A percentile compares a stretch with the other conserved stretches of the same genome.
phyloP scores from a whole-genome alignment of 306 rosid genomes.

The Arachis stenosperma region DNA sequence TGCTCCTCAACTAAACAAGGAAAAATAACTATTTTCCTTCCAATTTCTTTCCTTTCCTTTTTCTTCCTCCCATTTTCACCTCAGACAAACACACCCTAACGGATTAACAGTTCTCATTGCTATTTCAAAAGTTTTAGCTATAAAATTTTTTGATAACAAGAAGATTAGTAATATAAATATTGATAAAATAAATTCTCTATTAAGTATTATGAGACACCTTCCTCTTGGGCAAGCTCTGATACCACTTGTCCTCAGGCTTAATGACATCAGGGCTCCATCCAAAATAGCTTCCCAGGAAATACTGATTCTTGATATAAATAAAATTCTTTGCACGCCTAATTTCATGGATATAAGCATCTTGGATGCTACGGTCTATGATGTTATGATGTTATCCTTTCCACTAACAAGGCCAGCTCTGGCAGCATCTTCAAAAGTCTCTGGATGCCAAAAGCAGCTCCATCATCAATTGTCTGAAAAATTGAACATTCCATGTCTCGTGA shows the following conservation, averaged over 20 bases:
- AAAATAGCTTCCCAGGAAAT: conserved; percentile 69
- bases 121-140: too few relatives aligned
- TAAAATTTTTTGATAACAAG: too few relatives aligned
- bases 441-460: conserved; percentile 77
- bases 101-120: too few relatives aligned
- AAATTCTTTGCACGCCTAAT: conserved; percentile 70
- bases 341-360: conserved; percentile 69
- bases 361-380: conserved; percentile 70
- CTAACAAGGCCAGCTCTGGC: conserved; percentile 64
- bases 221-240: too few relatives aligned
- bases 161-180: too few relatives aligned
- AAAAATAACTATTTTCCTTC: too few relatives aligned
- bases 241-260: conserved; percentile 66
- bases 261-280: conserved; percentile 63
- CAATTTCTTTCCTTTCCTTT: too few relatives aligned
- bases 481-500: conserved; percentile 70
- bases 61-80: too few relatives aligned
- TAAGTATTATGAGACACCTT: too few relatives aligned
- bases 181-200: too few relatives aligned
- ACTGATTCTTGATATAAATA: conserved; percentile 70
- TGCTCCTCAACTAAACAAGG: too few relatives aligned
- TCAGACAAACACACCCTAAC: too few relatives aligned
- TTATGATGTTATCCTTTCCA: conserved; percentile 67
- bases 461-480: conserved; percentile 68
- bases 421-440: conserved; percentile 69